Conservation (phyloP, 768 basidiomycete genomes). For the Omphalotus guepiniiformis region DNA sequence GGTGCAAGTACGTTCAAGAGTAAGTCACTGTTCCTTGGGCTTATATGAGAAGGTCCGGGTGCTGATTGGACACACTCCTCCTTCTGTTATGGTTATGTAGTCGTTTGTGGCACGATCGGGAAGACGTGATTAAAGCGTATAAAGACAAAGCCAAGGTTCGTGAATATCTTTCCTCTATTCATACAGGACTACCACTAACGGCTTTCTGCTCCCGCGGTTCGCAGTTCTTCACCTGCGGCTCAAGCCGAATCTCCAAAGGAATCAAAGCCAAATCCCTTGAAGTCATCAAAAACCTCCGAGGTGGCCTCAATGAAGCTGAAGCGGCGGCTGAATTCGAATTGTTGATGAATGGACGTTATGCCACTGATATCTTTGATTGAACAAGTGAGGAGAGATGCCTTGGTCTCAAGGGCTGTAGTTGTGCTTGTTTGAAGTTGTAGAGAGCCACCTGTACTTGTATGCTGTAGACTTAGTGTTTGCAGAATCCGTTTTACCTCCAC, state of each 20-base stretch:
- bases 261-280: conserved; percentile 33
- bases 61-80: too few species aligned
- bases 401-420: too few species aligned
- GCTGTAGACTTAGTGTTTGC: too few species aligned
- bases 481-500: too few species aligned
- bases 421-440: too few species aligned
- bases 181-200: background rate
- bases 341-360: conserved; percentile 36
- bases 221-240: conserved; percentile 43
- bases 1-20: conserved; percentile 36
- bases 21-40: conserved; percentile 19
- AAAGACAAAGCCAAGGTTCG: conserved; percentile 31
- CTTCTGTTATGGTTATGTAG: conserved; percentile 24
- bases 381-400: background rate
- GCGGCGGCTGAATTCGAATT: conserved; percentile 28
- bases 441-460: too few species aligned
- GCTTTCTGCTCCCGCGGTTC: background rate
- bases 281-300: conserved; percentile 26
- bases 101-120: conserved; percentile 39
- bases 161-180: background rate
- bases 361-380: conserved; percentile 44
- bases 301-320: conserved; percentile 18
- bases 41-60: too few species aligned
- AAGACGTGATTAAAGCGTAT: conserved; percentile 28
- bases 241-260: conserved; percentile 32